Conservation (phyloP, 441 rosid species). For the Cnidoscolus chayamansa region DNA sequence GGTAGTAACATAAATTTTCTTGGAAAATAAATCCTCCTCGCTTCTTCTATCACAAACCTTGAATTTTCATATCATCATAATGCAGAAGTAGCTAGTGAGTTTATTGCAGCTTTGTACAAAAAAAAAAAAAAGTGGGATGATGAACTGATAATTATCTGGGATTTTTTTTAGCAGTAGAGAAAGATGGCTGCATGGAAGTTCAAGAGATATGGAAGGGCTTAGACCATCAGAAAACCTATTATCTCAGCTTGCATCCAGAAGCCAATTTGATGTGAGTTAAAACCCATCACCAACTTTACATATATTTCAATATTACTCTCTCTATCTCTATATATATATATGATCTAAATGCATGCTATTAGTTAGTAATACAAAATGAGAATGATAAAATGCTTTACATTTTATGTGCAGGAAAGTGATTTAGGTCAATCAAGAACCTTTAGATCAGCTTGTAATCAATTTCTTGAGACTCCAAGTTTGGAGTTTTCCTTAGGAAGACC, state of each 20-base stretch:
- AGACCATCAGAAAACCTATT: constrained; percentile 10
- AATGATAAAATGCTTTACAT: neutral
- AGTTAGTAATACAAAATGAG: neutral
- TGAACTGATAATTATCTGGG: neutral
- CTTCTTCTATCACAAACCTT: too few species aligned
- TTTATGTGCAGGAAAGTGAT: constrained; percentile 30
- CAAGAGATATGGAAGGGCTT: neutral
- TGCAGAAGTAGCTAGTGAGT: too few species aligned
- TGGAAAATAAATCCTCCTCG: too few species aligned
- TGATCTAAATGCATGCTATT: too few species aligned
- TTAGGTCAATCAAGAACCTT: constrained; percentile 15
- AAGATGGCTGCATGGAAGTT: constrained; percentile 3
- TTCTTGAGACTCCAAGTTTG: constrained; percentile 34
- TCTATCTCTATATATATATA: too few species aligned
- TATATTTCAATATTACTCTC: neutral
- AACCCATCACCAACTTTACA: neutral
- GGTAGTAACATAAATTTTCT: too few species aligned
- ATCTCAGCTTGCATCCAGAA: constrained; percentile 8
- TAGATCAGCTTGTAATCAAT: constrained; percentile 4
- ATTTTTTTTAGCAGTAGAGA: constrained; percentile 6
- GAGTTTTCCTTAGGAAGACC: constrained; percentile 46
- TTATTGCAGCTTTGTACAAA: too few species aligned
- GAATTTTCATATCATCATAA: too few species aligned
- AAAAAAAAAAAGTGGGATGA: too few species aligned
- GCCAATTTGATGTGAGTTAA: constrained; percentile 17